Percentiles rank a stretch among this genome's conserved stretches.
phyloP scores from a whole-genome alignment of 345 rosid genomes.

The Acer saccharum region DNA sequence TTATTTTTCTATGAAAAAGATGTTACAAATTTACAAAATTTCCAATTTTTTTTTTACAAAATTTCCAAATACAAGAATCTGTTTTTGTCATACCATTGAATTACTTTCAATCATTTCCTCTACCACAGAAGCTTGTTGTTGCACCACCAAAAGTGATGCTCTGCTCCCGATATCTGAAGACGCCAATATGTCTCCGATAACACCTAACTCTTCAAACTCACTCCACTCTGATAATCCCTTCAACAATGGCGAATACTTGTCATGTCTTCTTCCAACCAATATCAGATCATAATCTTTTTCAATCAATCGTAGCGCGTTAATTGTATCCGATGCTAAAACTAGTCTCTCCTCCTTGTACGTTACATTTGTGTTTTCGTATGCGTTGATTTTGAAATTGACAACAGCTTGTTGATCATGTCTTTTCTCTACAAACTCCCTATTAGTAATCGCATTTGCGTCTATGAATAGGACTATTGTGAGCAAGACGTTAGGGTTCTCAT shows the following conservation, averaged over 20 bases:
- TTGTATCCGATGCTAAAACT: conserved; percentile 24
- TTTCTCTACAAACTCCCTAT: conserved; percentile 32
- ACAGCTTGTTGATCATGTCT: conserved; percentile 26
- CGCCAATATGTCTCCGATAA: conserved; percentile 41
- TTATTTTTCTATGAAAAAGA: too few relatives aligned
- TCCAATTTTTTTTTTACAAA: too few relatives aligned
- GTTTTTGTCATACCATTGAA: too few relatives aligned
- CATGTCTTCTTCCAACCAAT: conserved; percentile 49
- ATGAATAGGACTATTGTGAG: conserved; percentile 30
- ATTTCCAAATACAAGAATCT: not conserved
- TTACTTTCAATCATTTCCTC: not conserved
- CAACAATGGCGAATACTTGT: conserved; percentile 21
- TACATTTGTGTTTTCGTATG: not conserved
- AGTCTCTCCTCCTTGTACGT: conserved; percentile 27
- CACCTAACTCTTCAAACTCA: conserved; percentile 42
- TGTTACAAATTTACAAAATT: not conserved
- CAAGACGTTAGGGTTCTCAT: conserved; percentile 22
- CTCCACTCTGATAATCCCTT: conserved; percentile 44
- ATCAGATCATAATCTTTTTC: conserved; percentile 39
- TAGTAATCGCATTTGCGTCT: conserved; percentile 6
- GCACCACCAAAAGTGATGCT: conserved; percentile 41
- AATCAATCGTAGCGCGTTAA: conserved; percentile 18
- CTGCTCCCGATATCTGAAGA: conserved; percentile 35
- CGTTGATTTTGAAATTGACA: conserved; percentile 28
- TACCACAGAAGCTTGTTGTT: conserved; percentile 35